Percentiles rank a stretch among this genome's conserved stretches.
phyloP scores from a whole-genome alignment of 148 eudicot genomes.

The Vaccinium corymbosum region DNA sequence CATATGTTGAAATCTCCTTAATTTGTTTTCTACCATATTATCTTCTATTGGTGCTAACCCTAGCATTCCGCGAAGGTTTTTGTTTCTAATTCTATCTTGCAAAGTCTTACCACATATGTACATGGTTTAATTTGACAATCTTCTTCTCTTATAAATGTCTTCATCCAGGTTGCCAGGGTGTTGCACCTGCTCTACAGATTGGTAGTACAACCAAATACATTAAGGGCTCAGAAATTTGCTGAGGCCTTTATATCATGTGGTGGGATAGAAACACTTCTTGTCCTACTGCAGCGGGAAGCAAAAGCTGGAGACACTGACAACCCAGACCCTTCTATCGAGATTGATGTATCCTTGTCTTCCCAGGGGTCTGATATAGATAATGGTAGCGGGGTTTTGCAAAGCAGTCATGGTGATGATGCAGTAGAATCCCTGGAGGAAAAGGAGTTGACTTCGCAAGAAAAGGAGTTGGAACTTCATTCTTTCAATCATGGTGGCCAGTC shows the following conservation, averaged over 20 bases:
- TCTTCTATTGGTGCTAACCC: background rate
- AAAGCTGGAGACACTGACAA: slow-evolving; percentile 65
- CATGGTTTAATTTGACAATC: background rate
- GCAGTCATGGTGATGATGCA: slow-evolving; percentile 26
- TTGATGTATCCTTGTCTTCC: slow-evolving; percentile 25
- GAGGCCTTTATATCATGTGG: slow-evolving; percentile 93
- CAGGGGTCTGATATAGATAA: slow-evolving; percentile 31
- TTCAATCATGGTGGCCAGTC: slow-evolving; percentile 22
- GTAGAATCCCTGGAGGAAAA: slow-evolving; percentile 36
- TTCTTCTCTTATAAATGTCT: slow-evolving; percentile 15
- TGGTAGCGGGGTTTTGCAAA: slow-evolving; percentile 27
- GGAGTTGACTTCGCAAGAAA: slow-evolving; percentile 30
- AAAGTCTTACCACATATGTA: background rate
- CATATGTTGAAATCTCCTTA: background rate
- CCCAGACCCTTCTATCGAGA: slow-evolving; percentile 38
- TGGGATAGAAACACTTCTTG: slow-evolving; percentile 96
- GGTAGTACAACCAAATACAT: slow-evolving; percentile 92
- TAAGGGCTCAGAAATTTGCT: slow-evolving; percentile 82
- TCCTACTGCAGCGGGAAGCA: slow-evolving; percentile 87
- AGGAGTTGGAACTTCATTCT: slow-evolving; percentile 32
- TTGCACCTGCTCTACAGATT: slow-evolving; percentile 88
- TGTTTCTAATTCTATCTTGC: background rate
- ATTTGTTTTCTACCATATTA: background rate
- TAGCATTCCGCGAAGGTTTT: background rate
- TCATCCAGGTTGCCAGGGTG: slow-evolving; percentile 84